Base-by-base conservation (phyloP, 257 asterid species). In the Phtheirospermum japonicum region DNA sequence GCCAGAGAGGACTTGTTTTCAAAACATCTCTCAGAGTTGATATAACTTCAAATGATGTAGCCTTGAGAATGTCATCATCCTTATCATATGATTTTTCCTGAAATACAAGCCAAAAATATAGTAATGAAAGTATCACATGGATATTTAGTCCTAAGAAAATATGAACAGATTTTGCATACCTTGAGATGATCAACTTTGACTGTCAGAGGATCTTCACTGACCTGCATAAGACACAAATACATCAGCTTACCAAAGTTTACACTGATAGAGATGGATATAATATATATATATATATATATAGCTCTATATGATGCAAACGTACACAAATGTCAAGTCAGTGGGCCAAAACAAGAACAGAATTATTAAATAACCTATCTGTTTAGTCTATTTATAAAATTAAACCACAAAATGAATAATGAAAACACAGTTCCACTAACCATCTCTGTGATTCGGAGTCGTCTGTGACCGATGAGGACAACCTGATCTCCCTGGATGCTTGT, bases 131-230 rank as follows among this genome's bases (percentile, higher is more conserved):
- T 43, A 19, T 16, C 65, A 18, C 40, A 68, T 68, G 46, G 46
- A 16, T n/a, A 63, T n/a, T 16, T 4, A 52, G 6, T 32, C 50
- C 58, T 33, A 40, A 9, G 37, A 48, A n/a, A 45, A 59, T 46
- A 59, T 50, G 46, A 57, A 32, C 43, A 58, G 23, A 48, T 57
- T 57, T 54, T 31, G 34, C 71, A 65, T 74, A 81, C 99, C 97
- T 93, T 87, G 78, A 93, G 89, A 84, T 93, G 99, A 72, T 89
- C 97, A 70, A 93, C 84, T 77, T 81, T 89, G 64, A 93, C 99
- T 7, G 90, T 87, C 49, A 93, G 92, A 40, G 99, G 97, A 77
- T 93, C 95, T 72, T 89, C 99, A 70, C 85, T 86, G 69, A 89
- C 99, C 99, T 93, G 86, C 82, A 84, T 6, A 57, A 57, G 61